Percentiles rank a stretch among this genome's conserved stretches.
Evolutionary conservation across 2,329 filamentous ascomycete genomes (phyloP).

Genomic region (Proliferodiscus dingleyae): DNA sequence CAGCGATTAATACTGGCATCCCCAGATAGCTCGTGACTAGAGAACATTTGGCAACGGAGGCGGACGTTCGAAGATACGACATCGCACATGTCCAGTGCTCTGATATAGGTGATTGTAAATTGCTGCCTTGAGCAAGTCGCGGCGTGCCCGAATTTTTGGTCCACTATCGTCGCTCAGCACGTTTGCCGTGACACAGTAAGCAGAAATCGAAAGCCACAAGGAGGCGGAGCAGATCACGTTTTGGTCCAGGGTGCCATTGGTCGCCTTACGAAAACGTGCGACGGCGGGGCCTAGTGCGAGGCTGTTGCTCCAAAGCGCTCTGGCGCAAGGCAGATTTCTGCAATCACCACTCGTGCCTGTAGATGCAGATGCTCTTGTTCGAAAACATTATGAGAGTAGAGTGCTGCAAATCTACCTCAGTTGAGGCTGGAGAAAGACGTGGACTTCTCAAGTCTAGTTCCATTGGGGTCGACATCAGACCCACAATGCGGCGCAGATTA

Average conservation of each 20-base stretch:
- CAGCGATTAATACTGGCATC: too few relatives aligned
- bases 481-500: too few relatives aligned
- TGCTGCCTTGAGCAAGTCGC: slow-evolving; percentile 19
- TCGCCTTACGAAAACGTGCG: slow-evolving; percentile 19
- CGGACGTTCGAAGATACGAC: slow-evolving; percentile 1
- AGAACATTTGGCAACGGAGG: neutral
- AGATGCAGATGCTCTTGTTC: neutral
- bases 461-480: too few relatives aligned
- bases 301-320: slow-evolving; percentile 4
- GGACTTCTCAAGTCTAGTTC: too few relatives aligned
- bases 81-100: neutral
- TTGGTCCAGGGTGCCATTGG: slow-evolving; percentile 11
- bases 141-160: slow-evolving; percentile 16
- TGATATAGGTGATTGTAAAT: neutral
- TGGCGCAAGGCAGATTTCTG: slow-evolving; percentile 17
- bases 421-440: neutral
- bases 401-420: neutral
- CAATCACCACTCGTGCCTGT: slow-evolving; percentile 3
- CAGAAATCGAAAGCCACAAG: slow-evolving; percentile 14
- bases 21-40: neutral
- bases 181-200: slow-evolving; percentile 14
- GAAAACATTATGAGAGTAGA: neutral
- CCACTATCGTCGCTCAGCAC: slow-evolving; percentile 2
- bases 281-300: slow-evolving; percentile 9
- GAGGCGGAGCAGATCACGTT: slow-evolving; percentile 20